These are phyloP conservation scores for Ceriops tagal DNA, from an alignment of 345 rosid genomes.

Conservation along the genomic window DNA sequence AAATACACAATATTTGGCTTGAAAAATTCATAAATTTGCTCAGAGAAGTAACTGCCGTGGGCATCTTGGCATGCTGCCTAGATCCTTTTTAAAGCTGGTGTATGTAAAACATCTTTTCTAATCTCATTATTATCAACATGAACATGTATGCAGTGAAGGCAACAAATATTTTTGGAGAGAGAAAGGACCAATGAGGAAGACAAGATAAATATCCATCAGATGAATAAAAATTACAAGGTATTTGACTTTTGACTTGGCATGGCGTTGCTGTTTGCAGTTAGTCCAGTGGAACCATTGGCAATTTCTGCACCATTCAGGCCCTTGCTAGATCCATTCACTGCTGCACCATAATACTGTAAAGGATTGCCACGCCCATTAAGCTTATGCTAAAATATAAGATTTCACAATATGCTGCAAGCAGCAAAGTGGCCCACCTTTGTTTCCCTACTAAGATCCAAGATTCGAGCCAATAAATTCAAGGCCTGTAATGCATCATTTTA, in stretches of 20 bases:
- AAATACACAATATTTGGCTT: background rate
- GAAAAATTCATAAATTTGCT: background rate
- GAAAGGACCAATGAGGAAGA: background rate
- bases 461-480: slow-evolving; percentile 60
- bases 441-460: slow-evolving; percentile 70
- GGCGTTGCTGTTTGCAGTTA: slow-evolving; percentile 12
- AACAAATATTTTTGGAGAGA: background rate
- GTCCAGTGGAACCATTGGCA: slow-evolving; percentile 22
- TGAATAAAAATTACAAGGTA: slow-evolving; percentile 37
- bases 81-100: background rate
- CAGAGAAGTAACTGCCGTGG: background rate
- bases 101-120: background rate
- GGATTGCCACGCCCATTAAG: slow-evolving; percentile 21
- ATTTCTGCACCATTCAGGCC: slow-evolving; percentile 25
- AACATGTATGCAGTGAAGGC: too few species aligned
- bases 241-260: slow-evolving; percentile 17
- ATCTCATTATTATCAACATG: background rate
- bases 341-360: slow-evolving; percentile 58
- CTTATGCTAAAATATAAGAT: slow-evolving; percentile 7
- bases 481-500: slow-evolving; percentile 43
- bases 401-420: slow-evolving; percentile 13
- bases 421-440: slow-evolving; percentile 55
- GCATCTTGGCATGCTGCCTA: background rate
- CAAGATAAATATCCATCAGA: background rate
- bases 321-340: slow-evolving; percentile 45